These are phyloP conservation scores for Allium sativum DNA, from an alignment of 106 monocot species.

Conservation along the genomic window DNA sequence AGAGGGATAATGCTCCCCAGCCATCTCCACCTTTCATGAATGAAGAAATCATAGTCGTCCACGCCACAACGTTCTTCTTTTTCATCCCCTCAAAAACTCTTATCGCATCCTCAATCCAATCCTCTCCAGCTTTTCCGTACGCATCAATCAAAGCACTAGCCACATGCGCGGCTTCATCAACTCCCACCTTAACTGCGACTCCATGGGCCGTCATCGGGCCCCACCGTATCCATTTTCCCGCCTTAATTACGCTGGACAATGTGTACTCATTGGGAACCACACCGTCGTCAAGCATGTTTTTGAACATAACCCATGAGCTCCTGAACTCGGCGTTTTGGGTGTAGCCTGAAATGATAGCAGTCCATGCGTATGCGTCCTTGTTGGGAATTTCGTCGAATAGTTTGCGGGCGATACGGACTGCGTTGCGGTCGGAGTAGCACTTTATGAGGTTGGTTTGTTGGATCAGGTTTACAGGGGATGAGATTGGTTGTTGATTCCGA, in stretches of 20 bases:
- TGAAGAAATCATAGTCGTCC: constrained; percentile 60
- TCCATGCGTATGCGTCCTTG: constrained; percentile 53
- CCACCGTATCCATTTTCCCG: constrained; percentile 17
- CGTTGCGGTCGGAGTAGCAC: constrained; percentile 14
- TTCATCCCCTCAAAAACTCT: constrained; percentile 34
- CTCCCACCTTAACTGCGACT: constrained; percentile 23
- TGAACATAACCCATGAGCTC: constrained; percentile 31
- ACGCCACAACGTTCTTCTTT: constrained; percentile 25
- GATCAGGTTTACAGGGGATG: background rate
- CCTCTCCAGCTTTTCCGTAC: constrained; percentile 11
- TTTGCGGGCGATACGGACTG: constrained; percentile 12
- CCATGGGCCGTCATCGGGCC: constrained; percentile 9
- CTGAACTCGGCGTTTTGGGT: constrained; percentile 13
- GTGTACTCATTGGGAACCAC: constrained; percentile 48
- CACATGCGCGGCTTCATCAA: constrained; percentile 18
- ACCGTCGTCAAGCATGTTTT: constrained; percentile 20
- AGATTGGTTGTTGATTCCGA: no score
- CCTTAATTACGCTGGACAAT: constrained; percentile 30
- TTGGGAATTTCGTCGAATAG: constrained; percentile 50
- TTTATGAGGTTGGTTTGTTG: constrained; percentile 35
- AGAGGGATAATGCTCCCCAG: constrained; percentile 17
- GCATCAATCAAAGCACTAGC: constrained; percentile 35
- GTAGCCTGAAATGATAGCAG: constrained; percentile 61
- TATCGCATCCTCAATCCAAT: constrained; percentile 18
- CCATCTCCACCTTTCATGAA: constrained; percentile 30